Base-by-base conservation (phyloP, 768 basidiomycete genomes). In the Boletus coccyginus region DNA sequence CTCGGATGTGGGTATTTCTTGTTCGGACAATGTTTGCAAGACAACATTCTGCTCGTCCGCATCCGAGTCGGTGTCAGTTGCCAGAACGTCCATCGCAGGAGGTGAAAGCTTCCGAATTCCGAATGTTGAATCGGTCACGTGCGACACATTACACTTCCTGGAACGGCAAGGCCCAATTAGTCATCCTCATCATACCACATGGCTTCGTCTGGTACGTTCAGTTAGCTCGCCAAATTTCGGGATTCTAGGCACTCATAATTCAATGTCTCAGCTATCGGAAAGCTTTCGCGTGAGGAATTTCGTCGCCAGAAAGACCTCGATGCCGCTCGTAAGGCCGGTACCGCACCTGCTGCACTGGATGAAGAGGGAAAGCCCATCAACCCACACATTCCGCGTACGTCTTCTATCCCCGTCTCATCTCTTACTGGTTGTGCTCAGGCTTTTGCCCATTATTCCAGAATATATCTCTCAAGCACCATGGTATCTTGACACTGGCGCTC, bases 401-500 rank as follows among this genome's bases (percentile, higher is more conserved):
- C n/a, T 40, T 19, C 45, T 6, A 33, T 36, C 24, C n/a, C 43
- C 17, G 1, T 45, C 19, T 27, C 31, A 4, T 55, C 7, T 36
- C 12, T 40, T 29, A 0, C n/a, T 29, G 9, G 14, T 41, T 36
- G 21, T 39, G 38, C 50, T 61, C 51, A 56, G 31, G 17, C 46
- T 35, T 39, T n/a, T 43, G 2, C 12, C 16, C 50, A 40, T 57
- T 41, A 53, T 32, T 46, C 16, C 62, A 94, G 93, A 98, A 75
- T 99, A 98, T 70, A 99, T 99, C 70, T 93, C 96, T 8, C 93
- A 96, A 73, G 96, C 94, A 9, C 97, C 97, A 55, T 99, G 97
- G 97, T 99, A 98, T 73, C 83, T 96, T 62, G 92, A 98, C 73
- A 94, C 90, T 6, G 97, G 94, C 45, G 87, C 84, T 35, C 94